Evolutionary conservation across 495 filamentous ascomycete species (phyloP), one percentile per base, ranked within the genome.

Genomic region (Aspergillus funiculosus): DNA sequence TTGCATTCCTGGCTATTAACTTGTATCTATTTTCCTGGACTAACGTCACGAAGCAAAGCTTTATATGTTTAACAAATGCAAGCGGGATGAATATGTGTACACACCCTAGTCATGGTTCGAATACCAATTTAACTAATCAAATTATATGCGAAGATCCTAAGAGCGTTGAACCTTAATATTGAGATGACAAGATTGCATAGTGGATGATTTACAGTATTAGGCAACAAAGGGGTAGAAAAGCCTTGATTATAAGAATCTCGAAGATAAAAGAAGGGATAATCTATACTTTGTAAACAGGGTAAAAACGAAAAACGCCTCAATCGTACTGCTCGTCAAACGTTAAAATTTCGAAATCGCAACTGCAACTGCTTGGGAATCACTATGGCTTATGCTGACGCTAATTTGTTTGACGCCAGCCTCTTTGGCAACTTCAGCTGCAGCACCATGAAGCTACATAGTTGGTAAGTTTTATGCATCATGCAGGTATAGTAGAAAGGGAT

Each of bases 351-450:
- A 80, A 35, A 92, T 81, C 2, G 94, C 92, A 59, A 99, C 83
- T 24, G 92, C 92, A 50, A 95, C 86, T 39, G 91, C 88, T 64
- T 97, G 91, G 24, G 74, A 77, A 53, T 95, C 90, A 30, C 81
- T 91, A 61, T 99, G 94, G 49, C 89, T 94, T 56, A 99, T 95
- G 59, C 88, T 94, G 40, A 99, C 89, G 48, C 73, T 86, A 47
- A 96, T 81, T 20, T 77, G 74, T 71, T 94, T 94, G 11, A 95
- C 79, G 34, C 89, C 89, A 31, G 82, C 88, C 54, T 85, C 75
- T 57, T 83, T 81, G 6, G 92, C 94, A 29, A 86, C 88, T 39
- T 74, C 68, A 47, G 85, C 77, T 13, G 94, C 92, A 43, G 80
- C 80, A 56, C 92, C 94, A 54, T 89, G 81, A 29, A 98, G 78